Base-by-base conservation (phyloP, 768 basidiomycete genomes). In the Atractiella rhizophila region DNA sequence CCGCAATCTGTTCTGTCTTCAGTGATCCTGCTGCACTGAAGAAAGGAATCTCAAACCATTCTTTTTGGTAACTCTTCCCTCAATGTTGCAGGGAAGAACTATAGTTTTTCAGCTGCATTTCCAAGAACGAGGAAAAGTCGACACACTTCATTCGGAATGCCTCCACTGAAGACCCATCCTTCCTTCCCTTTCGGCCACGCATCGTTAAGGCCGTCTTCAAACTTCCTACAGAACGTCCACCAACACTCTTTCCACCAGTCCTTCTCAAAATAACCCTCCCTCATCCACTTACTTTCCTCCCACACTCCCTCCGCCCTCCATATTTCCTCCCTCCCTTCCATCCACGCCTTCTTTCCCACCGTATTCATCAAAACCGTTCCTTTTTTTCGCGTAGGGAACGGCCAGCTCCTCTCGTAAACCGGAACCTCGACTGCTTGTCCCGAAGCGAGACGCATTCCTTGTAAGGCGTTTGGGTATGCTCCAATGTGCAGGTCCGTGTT, bases 231-330 rank as follows among this genome's bases (percentile, higher is more conserved):
- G 53, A 85, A 73, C 0, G 80, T 79, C 55, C 66, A 79, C 58
- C 79, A 86, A 48, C 70, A 79, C 55, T 85, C 78, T 9, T 62
- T 69, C 51, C 85, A 81, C 77, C 79, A 88, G 45, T 83, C 74
- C 82, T 79, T 35, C 77, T 66, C 40, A 96, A 58, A 4, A 78
- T 71, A 2, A 86, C 72, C 0, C 45, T 69, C 64, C 12, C 71
- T 58, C 50, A 71, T 74, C 23, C 60, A 61, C 5, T 57, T 59
- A 51, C 81, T 76, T 74, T 76, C 94, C 0, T 72, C 70, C 88
- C 91, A 98, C 4, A 96, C 79, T 15, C 78, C 80, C 48, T 96
- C 83, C 62, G 74, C 68, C 51, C 79, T 74, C 85, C 85, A 88
- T 4, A 85, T 49, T 53, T 85, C 91, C 43, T 65, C 74, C 71